Base-by-base conservation (phyloP, 106 monocot species). In the Triglochin maritima region DNA sequence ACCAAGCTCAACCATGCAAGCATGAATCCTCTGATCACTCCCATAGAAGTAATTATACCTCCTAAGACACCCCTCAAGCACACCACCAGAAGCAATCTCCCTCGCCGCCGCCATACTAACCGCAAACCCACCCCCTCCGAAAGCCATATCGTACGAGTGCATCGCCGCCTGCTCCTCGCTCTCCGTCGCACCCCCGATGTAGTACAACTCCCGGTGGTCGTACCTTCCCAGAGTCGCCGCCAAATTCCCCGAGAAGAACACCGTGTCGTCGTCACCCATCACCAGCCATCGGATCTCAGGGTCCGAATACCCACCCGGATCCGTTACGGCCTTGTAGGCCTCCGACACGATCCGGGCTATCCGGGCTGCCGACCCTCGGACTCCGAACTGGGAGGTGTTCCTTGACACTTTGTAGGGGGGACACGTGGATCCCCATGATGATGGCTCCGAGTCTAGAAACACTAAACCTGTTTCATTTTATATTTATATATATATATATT, bases 191-290 rank as follows among this genome's bases (percentile, higher is more conserved):
- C 79, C 84, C 11, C 89, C 86, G 46, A 92, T 50, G 75, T 88
- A 94, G 47, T 77, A 89, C 84, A 85, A 79, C 79, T 86, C 71
- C 55, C 71, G 14, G 76, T 89, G 87, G 59, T 89, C 87, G 79
- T 94, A 94, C 67, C 79, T 86, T 17, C 63, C 71, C 72, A 94
- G 77, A 63, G 87, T 79, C 41, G 66, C 73, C 56, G 75, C 80
- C 49, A 94, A 74, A 53, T 94, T 94, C 74, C 89, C 87, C 56
- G 71, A 16, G 71, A 94, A 82, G 77, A 94, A 94, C 45, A 94
- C 85, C 50, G 89, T 94, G 82, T 94, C 89, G 70, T 94, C 89
- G 74, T 94, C 89, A 10, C 94, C 86, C 86, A 94, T 89, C 76
- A 89, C 87, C 57, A 86, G 79, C 94, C 94, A 94, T 72, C 94